Conservation (phyloP, 2,329 filamentous ascomycete species). For the Trichoderma asperellum region DNA sequence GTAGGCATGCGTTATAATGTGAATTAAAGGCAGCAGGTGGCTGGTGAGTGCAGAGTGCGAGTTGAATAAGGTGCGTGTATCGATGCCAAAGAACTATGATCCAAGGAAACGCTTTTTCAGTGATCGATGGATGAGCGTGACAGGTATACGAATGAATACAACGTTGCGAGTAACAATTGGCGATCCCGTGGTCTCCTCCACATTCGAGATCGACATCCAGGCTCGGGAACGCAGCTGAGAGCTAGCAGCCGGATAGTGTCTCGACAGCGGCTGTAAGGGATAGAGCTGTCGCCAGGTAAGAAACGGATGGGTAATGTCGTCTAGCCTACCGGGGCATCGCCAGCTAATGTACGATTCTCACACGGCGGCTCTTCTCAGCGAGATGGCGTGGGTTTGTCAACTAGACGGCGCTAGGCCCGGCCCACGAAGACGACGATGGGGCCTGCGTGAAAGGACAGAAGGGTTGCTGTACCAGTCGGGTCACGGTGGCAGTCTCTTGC, state of each 20-base stretch:
- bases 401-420: conserved; percentile 29
- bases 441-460: conserved; percentile 7
- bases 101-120: not conserved
- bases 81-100: not conserved
- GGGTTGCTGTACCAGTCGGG: not conserved
- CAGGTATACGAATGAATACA: not conserved
- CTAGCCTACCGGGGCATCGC: conserved; percentile 25
- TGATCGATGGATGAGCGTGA: not conserved
- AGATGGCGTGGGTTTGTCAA: conserved; percentile 12
- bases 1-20: not conserved
- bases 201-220: conserved; percentile 1
- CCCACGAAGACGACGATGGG: conserved; percentile 23
- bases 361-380: conserved; percentile 1
- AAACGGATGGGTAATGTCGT: conserved; percentile 8
- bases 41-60: not conserved
- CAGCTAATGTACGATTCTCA: conserved; percentile 28
- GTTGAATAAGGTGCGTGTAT: not conserved
- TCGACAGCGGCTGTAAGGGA: not conserved
- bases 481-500: conserved; percentile 16
- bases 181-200: not conserved
- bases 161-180: not conserved
- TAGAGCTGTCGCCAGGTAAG: not conserved
- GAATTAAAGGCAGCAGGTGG: not conserved
- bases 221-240: not conserved
- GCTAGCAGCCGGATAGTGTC: not conserved